Evolutionary conservation across 441 rosid genomes (phyloP).

Genomic region (Bruguiera hainesii): DNA sequence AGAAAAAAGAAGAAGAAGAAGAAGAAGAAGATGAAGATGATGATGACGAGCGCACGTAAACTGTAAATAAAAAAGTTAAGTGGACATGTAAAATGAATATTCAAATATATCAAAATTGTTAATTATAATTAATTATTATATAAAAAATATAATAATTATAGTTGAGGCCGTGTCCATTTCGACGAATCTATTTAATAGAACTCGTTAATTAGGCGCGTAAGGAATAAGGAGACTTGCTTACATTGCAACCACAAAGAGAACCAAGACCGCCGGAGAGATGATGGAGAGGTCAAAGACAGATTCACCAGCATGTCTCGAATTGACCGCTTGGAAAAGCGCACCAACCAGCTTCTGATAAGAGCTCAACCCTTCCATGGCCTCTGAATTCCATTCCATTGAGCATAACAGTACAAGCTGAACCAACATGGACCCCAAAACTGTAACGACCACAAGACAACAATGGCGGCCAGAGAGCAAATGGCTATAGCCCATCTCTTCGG

Average conservation of each 20-base stretch:
- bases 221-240: conserved; percentile 25
- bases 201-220: not conserved
- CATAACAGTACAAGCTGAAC: conserved; percentile 33
- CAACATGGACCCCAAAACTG: conserved; percentile 38
- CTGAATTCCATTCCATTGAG: conserved; percentile 48
- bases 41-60: no score
- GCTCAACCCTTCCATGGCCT: conserved; percentile 37
- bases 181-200: not conserved
- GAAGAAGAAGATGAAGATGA: no score
- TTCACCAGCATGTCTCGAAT: conserved; percentile 46
- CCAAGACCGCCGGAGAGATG: conserved; percentile 39
- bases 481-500: conserved; percentile 31
- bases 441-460: conserved; percentile 25
- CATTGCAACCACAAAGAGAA: conserved; percentile 46
- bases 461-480: conserved; percentile 36
- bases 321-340: conserved; percentile 28
- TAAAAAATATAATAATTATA: no score
- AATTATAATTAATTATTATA: no score
- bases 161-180: no score
- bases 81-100: no score
- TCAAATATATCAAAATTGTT: no score
- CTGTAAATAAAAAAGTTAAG: no score
- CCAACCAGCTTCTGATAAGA: conserved; percentile 29
- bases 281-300: conserved; percentile 32
- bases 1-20: no score